Evolutionary conservation across 169 alveolate genomes (phyloP).

Genomic region (Nephromyces sp.): DNA sequence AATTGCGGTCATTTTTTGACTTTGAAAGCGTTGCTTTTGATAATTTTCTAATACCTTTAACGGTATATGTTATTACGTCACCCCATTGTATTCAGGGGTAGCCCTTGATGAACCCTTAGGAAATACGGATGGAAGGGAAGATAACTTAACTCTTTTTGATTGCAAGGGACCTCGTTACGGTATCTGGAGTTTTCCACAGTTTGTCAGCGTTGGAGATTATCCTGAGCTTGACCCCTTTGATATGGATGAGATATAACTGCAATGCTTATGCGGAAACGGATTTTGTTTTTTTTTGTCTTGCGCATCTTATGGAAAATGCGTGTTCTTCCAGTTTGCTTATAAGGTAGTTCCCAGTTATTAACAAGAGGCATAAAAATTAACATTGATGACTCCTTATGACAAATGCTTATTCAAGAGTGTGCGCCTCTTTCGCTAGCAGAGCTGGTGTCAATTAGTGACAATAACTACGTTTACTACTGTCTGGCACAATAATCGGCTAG

Average conservation of each 20-base stretch:
- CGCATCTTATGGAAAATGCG: too few relatives aligned
- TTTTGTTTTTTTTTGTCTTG: too few relatives aligned
- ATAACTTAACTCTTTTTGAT: constrained; percentile 53
- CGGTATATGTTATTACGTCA: neutral
- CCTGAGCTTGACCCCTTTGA: constrained; percentile 76
- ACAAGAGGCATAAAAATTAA: too few relatives aligned
- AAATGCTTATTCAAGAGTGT: too few relatives aligned
- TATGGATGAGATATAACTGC: constrained; percentile 44
- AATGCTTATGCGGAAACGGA: too few relatives aligned
- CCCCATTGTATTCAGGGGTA: constrained; percentile 56
- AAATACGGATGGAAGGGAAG: constrained; percentile 67
- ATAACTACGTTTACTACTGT: too few relatives aligned
- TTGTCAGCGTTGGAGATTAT: constrained; percentile 70
- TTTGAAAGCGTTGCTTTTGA: neutral
- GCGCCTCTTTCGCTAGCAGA: too few relatives aligned
- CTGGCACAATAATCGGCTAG: too few relatives aligned
- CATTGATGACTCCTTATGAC: too few relatives aligned
- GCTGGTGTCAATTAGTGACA: too few relatives aligned
- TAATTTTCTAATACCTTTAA: neutral
- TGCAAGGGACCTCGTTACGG: constrained; percentile 63
- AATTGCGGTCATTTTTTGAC: neutral
- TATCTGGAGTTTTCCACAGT: constrained; percentile 55
- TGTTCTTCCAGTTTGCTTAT: too few relatives aligned
- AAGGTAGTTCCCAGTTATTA: too few relatives aligned
- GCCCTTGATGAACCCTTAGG: constrained; percentile 80